Conservation (phyloP, 108 stramenopile genomes). For the Schizochytrium sp. region DNA sequence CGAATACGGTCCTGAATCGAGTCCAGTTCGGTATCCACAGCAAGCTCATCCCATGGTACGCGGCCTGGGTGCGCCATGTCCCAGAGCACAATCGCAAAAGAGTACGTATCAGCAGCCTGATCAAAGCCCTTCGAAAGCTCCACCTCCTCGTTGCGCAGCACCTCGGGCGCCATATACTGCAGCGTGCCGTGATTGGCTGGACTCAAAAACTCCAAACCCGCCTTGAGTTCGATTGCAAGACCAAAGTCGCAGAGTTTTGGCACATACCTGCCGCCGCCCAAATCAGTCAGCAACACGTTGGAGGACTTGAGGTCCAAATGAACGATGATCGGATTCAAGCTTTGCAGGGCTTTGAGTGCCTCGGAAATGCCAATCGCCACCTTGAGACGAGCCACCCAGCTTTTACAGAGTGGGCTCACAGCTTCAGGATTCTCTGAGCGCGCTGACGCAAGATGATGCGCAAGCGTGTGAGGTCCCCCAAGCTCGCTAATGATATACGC, state of each 20-base stretch:
- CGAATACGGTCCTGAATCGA: not conserved
- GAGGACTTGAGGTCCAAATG: not conserved
- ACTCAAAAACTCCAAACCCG: not conserved
- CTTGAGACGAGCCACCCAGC: constrained; percentile 10
- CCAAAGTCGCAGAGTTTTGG: constrained; percentile 17
- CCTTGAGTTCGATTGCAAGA: not conserved
- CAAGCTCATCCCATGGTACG: constrained; percentile 13
- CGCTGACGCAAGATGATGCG: not conserved
- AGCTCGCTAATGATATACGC: not conserved
- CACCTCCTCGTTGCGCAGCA: not conserved
- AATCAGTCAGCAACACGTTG: not conserved
- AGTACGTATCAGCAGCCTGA: not conserved
- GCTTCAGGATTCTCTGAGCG: not conserved
- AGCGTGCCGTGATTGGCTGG: constrained; percentile 9
- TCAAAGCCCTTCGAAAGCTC: constrained; percentile 5
- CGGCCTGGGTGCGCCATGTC: constrained; percentile 12
- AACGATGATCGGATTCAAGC: not conserved
- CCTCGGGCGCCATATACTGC: constrained; percentile 9
- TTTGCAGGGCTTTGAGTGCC: not conserved
- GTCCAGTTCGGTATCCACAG: not conserved
- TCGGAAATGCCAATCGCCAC: not conserved
- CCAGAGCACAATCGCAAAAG: not conserved
- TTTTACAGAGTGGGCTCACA: not conserved
- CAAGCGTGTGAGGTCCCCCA: not conserved
- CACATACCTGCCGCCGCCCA: not conserved